Percentiles rank a stretch among this genome's conserved stretches.
Evolutionary conservation across 2,329 filamentous ascomycete genomes (phyloP).

Genomic region (Laburnicola sp.): DNA sequence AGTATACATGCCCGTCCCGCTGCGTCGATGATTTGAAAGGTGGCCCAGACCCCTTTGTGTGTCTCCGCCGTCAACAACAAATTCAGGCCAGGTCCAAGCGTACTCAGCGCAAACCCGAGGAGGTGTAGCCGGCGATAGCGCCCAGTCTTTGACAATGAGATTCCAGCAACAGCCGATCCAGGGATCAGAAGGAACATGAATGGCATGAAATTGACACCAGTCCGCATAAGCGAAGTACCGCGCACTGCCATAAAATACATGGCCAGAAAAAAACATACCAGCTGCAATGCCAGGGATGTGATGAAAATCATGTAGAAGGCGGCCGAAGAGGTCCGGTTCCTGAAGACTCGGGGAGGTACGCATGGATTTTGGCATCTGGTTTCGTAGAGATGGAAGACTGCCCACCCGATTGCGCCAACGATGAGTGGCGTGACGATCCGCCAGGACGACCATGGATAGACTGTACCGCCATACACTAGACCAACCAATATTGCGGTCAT

Average conservation of each 20-base stretch:
- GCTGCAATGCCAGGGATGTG: slow-evolving; percentile 9
- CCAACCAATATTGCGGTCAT: slow-evolving; percentile 44
- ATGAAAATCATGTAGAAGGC: slow-evolving; percentile 14
- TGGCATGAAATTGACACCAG: slow-evolving; percentile 18
- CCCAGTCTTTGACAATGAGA: slow-evolving; percentile 24
- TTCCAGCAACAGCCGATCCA: slow-evolving; percentile 6
- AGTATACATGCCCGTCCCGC: slow-evolving; percentile 13
- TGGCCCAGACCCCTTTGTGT: slow-evolving; percentile 15
- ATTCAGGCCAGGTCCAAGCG: neutral
- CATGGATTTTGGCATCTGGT: slow-evolving; percentile 15
- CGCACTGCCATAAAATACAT: slow-evolving; percentile 22
- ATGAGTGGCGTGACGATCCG: slow-evolving; percentile 50
- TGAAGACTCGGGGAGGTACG: slow-evolving; percentile 17
- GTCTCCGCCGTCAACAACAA: neutral
- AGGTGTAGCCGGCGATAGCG: slow-evolving; percentile 21
- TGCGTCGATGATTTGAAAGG: slow-evolving; percentile 14
- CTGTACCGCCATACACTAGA: slow-evolving; percentile 48
- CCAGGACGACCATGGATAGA: slow-evolving; percentile 47
- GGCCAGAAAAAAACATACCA: slow-evolving; percentile 17
- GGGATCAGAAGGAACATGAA: slow-evolving; percentile 11
- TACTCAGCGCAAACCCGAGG: neutral
- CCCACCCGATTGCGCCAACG: slow-evolving; percentile 47
- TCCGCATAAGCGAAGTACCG: slow-evolving; percentile 1
- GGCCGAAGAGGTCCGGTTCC: slow-evolving; percentile 13
- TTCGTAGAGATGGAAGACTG: slow-evolving; percentile 44